phyloP scores from a whole-genome alignment of 768 basidiomycete genomes.

The Boletellus ananiceps region DNA sequence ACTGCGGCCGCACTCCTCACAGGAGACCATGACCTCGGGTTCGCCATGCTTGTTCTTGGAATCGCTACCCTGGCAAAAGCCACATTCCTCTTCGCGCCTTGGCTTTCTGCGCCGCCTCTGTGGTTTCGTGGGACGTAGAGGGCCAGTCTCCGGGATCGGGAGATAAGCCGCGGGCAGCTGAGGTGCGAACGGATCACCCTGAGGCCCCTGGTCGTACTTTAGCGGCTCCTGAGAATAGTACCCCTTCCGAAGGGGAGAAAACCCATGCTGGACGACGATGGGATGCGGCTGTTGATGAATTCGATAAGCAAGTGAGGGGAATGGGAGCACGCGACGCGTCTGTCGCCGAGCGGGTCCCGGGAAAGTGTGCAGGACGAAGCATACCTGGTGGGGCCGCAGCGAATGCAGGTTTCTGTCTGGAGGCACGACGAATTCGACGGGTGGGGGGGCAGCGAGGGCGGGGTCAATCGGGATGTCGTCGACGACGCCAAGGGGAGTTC shows the following conservation, averaged over 20 bases:
- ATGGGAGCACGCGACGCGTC: slow-evolving; percentile 71
- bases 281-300: slow-evolving; percentile 21
- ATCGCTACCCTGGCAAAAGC: slow-evolving; percentile 72
- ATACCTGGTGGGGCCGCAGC: slow-evolving; percentile 33
- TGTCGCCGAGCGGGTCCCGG: slow-evolving; percentile 21
- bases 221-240: slow-evolving; percentile 32
- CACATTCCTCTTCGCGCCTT: slow-evolving; percentile 62
- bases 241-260: slow-evolving; percentile 11
- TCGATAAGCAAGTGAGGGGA: slow-evolving; percentile 19
- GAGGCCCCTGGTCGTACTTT: slow-evolving; percentile 70
- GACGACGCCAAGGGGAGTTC: slow-evolving; percentile 52
- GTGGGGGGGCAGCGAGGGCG: slow-evolving; percentile 45
- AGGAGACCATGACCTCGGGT: slow-evolving; percentile 71
- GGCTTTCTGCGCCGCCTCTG: slow-evolving; percentile 44
- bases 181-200: slow-evolving; percentile 80
- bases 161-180: slow-evolving; percentile 51
- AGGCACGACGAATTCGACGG: slow-evolving; percentile 53
- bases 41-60: slow-evolving; percentile 50
- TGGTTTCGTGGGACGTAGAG: slow-evolving; percentile 39
- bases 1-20: slow-evolving; percentile 77
- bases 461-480: slow-evolving; percentile 82
- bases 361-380: slow-evolving; percentile 26
- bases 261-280: slow-evolving; percentile 29
- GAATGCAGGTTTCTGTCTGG: slow-evolving; percentile 18
- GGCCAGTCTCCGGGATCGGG: slow-evolving; percentile 43